Base-by-base conservation (phyloP, 768 basidiomycete species). In the Mycena sanguinolenta region DNA sequence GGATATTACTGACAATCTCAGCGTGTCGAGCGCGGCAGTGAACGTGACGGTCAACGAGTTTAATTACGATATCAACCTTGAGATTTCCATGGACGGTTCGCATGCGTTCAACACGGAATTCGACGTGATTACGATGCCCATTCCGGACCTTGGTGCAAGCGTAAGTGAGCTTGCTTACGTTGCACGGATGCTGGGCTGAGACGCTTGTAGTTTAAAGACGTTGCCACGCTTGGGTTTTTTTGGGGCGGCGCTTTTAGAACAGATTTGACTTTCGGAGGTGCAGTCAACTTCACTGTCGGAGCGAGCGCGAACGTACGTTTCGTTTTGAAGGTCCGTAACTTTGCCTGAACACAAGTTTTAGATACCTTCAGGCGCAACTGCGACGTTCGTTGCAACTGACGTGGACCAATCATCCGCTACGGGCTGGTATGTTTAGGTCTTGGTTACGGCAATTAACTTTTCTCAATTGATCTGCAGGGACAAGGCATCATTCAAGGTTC, bases 241-340 rank as follows among this genome's bases (percentile, higher is more conserved):
- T 71, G n/a, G 19, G 70, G 70, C n/a, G 70, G 30, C 1, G 64
- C 70, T 1, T 25, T 71, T 9, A 9, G 60, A 3, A 32, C 28
- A 17, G 64, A 66, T 2, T 1, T 71, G 21, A 53, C 54, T 5
- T 4, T 67, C 0, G 32, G n/a, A 7, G 44, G 23, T 1, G 27
- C 44, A 16, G n/a, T 71, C 8, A 71, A 71, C 21, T 71, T 71
- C 46, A 66, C 70, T 27, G 70, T 71, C 13, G 70, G 70, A 2
- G 70, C 65, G 1, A 66, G 60, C 30, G 65, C 70, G 2, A 52
- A 28, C 6, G 70, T 66, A 50, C n/a, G 54, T 49, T 4, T 12
- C 23, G 4, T 12, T 21, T 21, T 27, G 1, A 16, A 27, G 16
- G 25, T 23, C 1, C 2, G 30, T 21, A 10, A 2, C 10, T 14